Percentiles rank a stretch among this genome's conserved stretches.
Conservation (phyloP, 768 basidiomycete species). For the Cystobasidium tubakii region DNA sequence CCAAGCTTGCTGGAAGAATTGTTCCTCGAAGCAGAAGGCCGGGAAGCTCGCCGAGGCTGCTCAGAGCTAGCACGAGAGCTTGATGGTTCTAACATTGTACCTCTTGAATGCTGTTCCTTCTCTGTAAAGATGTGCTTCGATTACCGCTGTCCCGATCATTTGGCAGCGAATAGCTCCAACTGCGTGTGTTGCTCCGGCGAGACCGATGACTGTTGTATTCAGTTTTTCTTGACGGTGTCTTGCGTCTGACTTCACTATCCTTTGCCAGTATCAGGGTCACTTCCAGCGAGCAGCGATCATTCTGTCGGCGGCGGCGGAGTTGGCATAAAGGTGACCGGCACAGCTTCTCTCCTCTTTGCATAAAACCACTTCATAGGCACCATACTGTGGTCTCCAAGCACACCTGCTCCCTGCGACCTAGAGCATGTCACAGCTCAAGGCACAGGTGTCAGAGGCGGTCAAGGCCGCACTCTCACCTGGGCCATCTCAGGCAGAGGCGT, state of each 20-base stretch:
- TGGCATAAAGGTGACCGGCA: neutral
- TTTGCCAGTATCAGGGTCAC: too few relatives aligned
- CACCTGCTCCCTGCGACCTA: neutral
- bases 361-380: neutral
- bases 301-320: neutral
- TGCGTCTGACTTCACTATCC: too few relatives aligned
- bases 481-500: slow-evolving; percentile 37
- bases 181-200: too few relatives aligned
- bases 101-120: neutral
- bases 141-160: too few relatives aligned
- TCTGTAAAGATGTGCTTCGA: too few relatives aligned
- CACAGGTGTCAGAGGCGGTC: slow-evolving; percentile 27
- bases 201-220: too few relatives aligned
- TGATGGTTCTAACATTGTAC: neutral
- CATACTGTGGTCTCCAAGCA: neutral
- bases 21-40: neutral
- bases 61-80: neutral
- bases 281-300: neutral
- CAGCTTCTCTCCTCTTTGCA: neutral
- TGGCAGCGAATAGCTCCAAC: too few relatives aligned
- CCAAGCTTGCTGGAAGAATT: neutral
- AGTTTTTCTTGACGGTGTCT: too few relatives aligned
- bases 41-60: neutral
- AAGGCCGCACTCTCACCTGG: slow-evolving; percentile 28
- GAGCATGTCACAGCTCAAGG: slow-evolving; percentile 7